Evolutionary conservation across 768 basidiomycete species (phyloP).

Genomic region (Lentinula lateritia): DNA sequence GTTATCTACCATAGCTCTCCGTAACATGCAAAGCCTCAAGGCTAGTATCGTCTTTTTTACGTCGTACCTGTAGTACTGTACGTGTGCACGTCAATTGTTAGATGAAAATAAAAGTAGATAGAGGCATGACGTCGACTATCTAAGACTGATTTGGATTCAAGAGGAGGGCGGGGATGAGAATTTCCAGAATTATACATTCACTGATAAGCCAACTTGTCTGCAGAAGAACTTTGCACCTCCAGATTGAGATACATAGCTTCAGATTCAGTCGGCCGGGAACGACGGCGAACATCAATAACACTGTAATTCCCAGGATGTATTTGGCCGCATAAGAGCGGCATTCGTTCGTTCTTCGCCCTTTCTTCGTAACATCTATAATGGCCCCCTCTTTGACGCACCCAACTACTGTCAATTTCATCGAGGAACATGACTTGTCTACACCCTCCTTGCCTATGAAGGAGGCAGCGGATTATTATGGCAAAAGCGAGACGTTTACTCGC

Average conservation of each 20-base stretch:
- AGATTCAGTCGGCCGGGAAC: background rate
- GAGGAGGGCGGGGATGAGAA: no score
- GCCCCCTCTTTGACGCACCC: conserved; percentile 64
- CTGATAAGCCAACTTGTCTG: no score
- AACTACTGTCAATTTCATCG: conserved; percentile 57
- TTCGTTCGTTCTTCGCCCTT: background rate
- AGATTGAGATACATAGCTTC: background rate
- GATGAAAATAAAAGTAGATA: background rate
- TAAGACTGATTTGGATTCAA: no score
- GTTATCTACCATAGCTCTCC: no score
- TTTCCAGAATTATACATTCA: no score
- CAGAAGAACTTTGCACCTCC: no score
- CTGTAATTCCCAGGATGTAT: background rate
- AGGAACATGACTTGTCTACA: conserved; percentile 42
- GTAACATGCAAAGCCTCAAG: no score
- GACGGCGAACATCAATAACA: background rate
- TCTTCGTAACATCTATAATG: conserved; percentile 32
- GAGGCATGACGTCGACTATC: no score
- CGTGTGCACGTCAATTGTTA: background rate
- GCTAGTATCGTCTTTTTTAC: background rate
- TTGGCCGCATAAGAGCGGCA: background rate
- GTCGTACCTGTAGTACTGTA: background rate
- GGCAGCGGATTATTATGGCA: conserved; percentile 79
- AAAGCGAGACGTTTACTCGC: conserved; percentile 71
- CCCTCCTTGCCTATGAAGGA: conserved; percentile 39